Conservation (phyloP, 306 rosid genomes). For the Gastrolobium bilobum region DNA sequence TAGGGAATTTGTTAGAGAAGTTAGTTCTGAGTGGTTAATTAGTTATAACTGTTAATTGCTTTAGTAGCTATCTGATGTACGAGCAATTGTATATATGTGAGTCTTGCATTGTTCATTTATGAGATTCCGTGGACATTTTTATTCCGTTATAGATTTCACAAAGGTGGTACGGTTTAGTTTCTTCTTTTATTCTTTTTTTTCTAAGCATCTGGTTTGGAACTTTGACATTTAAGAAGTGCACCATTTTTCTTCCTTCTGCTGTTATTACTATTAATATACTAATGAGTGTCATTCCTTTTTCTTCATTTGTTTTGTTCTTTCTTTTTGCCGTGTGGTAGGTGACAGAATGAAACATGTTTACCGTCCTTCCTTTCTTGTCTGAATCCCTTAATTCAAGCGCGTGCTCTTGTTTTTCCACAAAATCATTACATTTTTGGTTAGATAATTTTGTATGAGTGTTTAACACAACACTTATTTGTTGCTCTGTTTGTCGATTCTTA, state of each 20-base stretch:
- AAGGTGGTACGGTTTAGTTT: background rate
- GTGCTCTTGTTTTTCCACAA: constrained; percentile 4
- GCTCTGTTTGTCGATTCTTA: constrained; percentile 25
- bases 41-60: too few species aligned
- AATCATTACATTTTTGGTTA: background rate
- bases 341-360: constrained; percentile 2
- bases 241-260: constrained; percentile 26
- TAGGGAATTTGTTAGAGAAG: too few species aligned
- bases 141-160: background rate
- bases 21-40: too few species aligned
- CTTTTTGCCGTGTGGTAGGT: constrained; percentile 4
- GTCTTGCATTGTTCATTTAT: background rate
- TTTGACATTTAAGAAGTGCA: constrained; percentile 26
- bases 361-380: background rate
- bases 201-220: background rate
- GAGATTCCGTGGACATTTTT: background rate
- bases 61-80: too few species aligned
- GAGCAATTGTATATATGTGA: too few species aligned
- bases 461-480: background rate
- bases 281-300: background rate
- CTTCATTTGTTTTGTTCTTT: background rate
- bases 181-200: background rate
- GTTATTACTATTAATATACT: background rate
- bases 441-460: background rate
- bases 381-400: constrained; percentile 25